Evolutionary conservation across 176 grass and related monocot genomes (phyloP).

Genomic region (Ensete ventricosum): DNA sequence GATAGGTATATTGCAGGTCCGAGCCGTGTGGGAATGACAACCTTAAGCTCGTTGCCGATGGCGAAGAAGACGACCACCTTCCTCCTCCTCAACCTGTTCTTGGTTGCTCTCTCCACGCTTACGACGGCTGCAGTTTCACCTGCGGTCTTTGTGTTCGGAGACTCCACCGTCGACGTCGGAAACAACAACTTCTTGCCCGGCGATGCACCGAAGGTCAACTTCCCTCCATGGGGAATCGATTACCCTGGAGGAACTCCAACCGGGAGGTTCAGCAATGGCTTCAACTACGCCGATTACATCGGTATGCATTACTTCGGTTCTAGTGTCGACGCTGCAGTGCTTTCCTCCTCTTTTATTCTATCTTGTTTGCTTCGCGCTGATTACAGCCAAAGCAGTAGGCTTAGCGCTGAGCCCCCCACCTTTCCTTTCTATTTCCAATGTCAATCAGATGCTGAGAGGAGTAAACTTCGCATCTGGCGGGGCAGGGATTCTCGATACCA

Average conservation of each 20-base stretch:
- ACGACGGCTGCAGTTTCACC: background rate
- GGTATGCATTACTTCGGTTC: background rate
- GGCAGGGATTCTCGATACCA: slow-evolving; percentile 28
- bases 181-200: slow-evolving; percentile 29
- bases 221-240: slow-evolving; percentile 23
- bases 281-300: slow-evolving; percentile 24
- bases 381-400: slow-evolving; percentile 24
- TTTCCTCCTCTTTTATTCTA: background rate
- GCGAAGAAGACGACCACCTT: background rate
- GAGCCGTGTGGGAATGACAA: too few relatives aligned
- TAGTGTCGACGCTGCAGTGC: background rate
- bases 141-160: slow-evolving; percentile 31
- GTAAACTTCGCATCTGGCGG: slow-evolving; percentile 35
- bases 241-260: slow-evolving; percentile 11
- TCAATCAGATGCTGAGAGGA: slow-evolving; percentile 5
- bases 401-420: slow-evolving; percentile 27
- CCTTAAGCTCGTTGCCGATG: too few relatives aligned
- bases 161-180: slow-evolving; percentile 33
- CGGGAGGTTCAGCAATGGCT: slow-evolving; percentile 34
- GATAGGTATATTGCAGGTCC: too few relatives aligned
- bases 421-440: slow-evolving; percentile 25
- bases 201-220: slow-evolving; percentile 13
- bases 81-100: background rate
- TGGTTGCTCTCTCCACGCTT: background rate
- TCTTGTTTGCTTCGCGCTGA: background rate